Conservation (phyloP, 257 asterid genomes). For the Nicotiana otophora region DNA sequence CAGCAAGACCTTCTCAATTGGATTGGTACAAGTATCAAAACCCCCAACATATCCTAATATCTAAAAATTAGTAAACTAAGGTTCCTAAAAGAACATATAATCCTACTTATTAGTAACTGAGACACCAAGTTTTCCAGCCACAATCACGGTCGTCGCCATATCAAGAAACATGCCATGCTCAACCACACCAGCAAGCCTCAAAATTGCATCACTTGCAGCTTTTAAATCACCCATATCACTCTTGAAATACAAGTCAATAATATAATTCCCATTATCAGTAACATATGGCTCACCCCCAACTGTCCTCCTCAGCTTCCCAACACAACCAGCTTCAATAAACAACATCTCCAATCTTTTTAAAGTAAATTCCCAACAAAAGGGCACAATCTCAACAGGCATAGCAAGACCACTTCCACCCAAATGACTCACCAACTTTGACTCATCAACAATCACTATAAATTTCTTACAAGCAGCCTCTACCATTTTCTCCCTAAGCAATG, state of each 20-base stretch:
- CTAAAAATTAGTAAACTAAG: background rate
- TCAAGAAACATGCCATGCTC: constrained; percentile 48
- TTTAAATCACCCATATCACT: constrained; percentile 37
- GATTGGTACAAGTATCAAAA: background rate
- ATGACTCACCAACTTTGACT: constrained; percentile 29
- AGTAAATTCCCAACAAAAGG: constrained; percentile 33
- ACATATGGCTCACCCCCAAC: constrained; percentile 20
- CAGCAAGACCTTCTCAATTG: background rate
- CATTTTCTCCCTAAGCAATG: constrained; percentile 40
- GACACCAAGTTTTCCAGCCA: constrained; percentile 37
- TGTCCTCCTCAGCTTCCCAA: constrained; percentile 24
- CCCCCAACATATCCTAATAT: background rate
- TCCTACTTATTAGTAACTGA: constrained; percentile 26
- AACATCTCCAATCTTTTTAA: constrained; percentile 33
- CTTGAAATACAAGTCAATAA: constrained; percentile 34
- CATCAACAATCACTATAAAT: constrained; percentile 41
- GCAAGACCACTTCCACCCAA: constrained; percentile 40
- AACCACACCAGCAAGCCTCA: constrained; percentile 48
- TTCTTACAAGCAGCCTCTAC: constrained; percentile 33
- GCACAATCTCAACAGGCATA: constrained; percentile 45
- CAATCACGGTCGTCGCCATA: constrained; percentile 40
- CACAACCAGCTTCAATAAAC: constrained; percentile 41
- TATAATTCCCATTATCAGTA: constrained; percentile 36
- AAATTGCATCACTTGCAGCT: constrained; percentile 38
- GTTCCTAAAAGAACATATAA: background rate